Evolutionary conservation across 1,284 basidiomycete species (phyloP).

Genomic region (Cerioporus squamosus): DNA sequence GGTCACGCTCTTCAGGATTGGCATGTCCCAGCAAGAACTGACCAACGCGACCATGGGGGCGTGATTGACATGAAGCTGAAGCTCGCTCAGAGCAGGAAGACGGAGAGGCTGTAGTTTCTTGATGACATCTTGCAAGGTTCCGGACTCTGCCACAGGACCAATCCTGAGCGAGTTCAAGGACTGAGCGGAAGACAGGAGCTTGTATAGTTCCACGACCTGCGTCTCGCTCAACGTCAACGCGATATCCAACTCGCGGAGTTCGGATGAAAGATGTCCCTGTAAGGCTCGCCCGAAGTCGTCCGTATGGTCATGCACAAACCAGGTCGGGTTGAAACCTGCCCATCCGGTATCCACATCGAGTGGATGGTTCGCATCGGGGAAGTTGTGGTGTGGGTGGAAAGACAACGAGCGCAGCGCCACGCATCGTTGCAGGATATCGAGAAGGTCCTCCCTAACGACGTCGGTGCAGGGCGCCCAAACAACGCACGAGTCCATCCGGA

Average conservation of each 20-base stretch:
- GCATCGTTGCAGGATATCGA: slow-evolving; percentile 5
- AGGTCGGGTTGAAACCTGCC: slow-evolving; percentile 10
- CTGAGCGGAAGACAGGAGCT: slow-evolving; percentile 2
- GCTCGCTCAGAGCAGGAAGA: slow-evolving; percentile 1
- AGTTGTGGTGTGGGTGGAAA: slow-evolving; percentile 3
- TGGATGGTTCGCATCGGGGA: neutral
- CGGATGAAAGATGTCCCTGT: neutral
- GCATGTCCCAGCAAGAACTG: slow-evolving; percentile 7
- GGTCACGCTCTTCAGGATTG: slow-evolving; percentile 7
- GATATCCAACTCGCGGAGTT: slow-evolving; percentile 13
- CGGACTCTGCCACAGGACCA: neutral
- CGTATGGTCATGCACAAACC: slow-evolving; percentile 4
- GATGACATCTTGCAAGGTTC: neutral
- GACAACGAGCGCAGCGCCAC: slow-evolving; percentile 11
- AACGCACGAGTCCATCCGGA: slow-evolving; percentile 14
- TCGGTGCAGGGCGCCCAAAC: slow-evolving; percentile 9
- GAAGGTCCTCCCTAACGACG: slow-evolving; percentile 8
- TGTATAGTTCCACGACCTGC: slow-evolving; percentile 2
- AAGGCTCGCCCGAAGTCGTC: neutral
- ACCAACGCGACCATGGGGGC: neutral
- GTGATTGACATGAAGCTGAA: slow-evolving; percentile 3
- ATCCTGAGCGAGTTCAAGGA: slow-evolving; percentile 6
- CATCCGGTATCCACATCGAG: neutral
- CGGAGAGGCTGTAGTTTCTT: neutral
- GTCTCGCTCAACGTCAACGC: slow-evolving; percentile 3